Conservation (phyloP, 495 filamentous ascomycete species). For the Neurospora sp. region DNA sequence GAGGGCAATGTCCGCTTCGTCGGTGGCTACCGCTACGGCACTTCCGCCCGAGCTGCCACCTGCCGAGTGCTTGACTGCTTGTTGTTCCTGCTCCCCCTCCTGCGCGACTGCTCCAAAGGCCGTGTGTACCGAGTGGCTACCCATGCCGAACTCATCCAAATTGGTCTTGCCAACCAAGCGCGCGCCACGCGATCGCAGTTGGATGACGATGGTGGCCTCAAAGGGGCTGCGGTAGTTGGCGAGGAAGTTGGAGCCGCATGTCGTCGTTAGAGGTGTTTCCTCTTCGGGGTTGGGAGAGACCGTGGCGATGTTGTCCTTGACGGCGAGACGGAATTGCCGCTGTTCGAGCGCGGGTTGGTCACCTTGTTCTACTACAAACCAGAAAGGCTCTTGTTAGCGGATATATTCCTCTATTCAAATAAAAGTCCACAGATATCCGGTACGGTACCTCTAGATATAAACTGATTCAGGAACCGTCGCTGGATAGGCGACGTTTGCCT, state of each 20-base stretch:
- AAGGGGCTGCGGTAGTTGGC: constrained; percentile 63
- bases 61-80: constrained; percentile 50
- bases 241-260: constrained; percentile 73
- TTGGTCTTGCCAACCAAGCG: constrained; percentile 72
- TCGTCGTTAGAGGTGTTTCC: constrained; percentile 46
- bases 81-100: not conserved
- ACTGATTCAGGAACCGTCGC: constrained; percentile 22
- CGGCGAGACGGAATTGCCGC: constrained; percentile 40
- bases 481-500: constrained; percentile 4
- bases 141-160: constrained; percentile 98
- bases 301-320: constrained; percentile 90
- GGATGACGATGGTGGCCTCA: constrained; percentile 67
- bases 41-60: constrained; percentile 94
- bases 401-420: not conserved
- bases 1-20: constrained; percentile 64
- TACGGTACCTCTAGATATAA: constrained; percentile 14
- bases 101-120: constrained; percentile 54
- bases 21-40: constrained; percentile 69
- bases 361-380: not conserved
- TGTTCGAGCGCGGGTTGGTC: not conserved
- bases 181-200: constrained; percentile 55
- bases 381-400: not conserved
- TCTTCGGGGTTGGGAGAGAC: constrained; percentile 17
- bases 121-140: constrained; percentile 75
- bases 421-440: not conserved